Evolutionary conservation across 2,329 filamentous ascomycete genomes (phyloP).

Genomic region (Cladobotryum mycophilum): DNA sequence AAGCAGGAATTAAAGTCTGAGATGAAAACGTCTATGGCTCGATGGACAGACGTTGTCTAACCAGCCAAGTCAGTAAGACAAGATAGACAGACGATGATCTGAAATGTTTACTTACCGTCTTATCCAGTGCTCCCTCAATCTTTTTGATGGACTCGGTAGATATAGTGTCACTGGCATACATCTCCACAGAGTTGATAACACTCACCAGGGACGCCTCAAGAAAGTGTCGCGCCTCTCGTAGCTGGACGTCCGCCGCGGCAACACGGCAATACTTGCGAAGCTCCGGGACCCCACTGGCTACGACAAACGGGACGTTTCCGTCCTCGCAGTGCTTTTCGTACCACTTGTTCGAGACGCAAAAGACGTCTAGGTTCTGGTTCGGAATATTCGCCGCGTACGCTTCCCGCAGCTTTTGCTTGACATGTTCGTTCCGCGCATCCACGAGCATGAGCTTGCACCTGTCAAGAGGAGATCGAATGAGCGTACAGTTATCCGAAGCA

Average conservation of each 20-base stretch:
- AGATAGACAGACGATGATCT: too few relatives aligned
- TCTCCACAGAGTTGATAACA: conserved; percentile 23
- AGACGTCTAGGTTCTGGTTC: conserved; percentile 22
- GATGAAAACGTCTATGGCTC: too few relatives aligned
- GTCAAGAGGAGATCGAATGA: too few relatives aligned
- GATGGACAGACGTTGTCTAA: too few relatives aligned
- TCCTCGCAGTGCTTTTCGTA: conserved; percentile 27
- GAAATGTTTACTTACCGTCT: too few relatives aligned
- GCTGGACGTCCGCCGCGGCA: conserved; percentile 27
- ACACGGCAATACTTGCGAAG: conserved; percentile 28
- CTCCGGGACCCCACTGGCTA: conserved; percentile 25
- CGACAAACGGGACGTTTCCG: conserved; percentile 21
- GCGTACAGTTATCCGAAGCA: too few relatives aligned
- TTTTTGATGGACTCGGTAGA: not conserved
- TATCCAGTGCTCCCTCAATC: not conserved
- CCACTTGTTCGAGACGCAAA: conserved; percentile 29
- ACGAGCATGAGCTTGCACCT: conserved; percentile 25
- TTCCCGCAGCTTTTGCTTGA: conserved; percentile 20
- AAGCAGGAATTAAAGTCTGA: too few relatives aligned
- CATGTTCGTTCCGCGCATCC: conserved; percentile 23
- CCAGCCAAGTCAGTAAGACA: too few relatives aligned
- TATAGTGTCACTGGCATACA: conserved; percentile 14
- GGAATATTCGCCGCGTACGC: conserved; percentile 21
- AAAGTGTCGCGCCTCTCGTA: conserved; percentile 24
- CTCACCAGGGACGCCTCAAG: conserved; percentile 20